Evolutionary conservation across 306 rosid genomes (phyloP).

Genomic region (Bauhinia variegata): DNA sequence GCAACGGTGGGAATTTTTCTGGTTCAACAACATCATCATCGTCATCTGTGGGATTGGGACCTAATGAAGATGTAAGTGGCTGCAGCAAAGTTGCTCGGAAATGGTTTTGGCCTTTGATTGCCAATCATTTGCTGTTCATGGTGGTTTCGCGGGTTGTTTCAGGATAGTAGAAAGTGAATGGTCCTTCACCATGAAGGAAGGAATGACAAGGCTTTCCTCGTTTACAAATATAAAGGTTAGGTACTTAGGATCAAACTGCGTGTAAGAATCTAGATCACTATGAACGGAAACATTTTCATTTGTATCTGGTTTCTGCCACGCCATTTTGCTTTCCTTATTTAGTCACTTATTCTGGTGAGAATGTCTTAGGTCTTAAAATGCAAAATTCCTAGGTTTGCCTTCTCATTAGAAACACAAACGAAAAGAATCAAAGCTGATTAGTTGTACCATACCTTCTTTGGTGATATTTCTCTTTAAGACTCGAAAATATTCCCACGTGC

Average conservation of each 20-base stretch:
- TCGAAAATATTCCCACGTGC: background rate
- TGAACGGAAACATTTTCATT: conserved; percentile 2
- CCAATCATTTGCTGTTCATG: conserved; percentile 43
- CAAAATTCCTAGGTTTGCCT: background rate
- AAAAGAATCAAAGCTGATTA: background rate
- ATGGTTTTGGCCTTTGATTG: conserved; percentile 56
- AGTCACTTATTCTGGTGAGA: background rate
- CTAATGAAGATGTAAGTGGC: conserved; percentile 59
- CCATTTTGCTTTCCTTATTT: background rate
- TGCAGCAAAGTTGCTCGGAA: conserved; percentile 35
- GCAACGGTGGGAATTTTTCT: conserved; percentile 51
- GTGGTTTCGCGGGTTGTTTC: conserved; percentile 28
- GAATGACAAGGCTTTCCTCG: conserved; percentile 33
- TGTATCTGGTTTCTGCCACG: conserved; percentile 5
- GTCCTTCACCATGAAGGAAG: conserved; percentile 15
- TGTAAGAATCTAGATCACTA: conserved; percentile 19
- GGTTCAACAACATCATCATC: conserved; percentile 44
- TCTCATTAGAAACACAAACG: background rate
- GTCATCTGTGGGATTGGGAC: conserved; percentile 52
- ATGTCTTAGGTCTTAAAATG: background rate
- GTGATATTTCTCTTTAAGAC: background rate
- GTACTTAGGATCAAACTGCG: conserved; percentile 31
- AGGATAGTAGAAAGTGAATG: background rate
- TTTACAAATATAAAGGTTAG: conserved; percentile 28
- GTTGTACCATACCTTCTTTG: background rate